phyloP scores from a whole-genome alignment of 2,329 filamentous ascomycete species.

The Diaporthe destruens region DNA sequence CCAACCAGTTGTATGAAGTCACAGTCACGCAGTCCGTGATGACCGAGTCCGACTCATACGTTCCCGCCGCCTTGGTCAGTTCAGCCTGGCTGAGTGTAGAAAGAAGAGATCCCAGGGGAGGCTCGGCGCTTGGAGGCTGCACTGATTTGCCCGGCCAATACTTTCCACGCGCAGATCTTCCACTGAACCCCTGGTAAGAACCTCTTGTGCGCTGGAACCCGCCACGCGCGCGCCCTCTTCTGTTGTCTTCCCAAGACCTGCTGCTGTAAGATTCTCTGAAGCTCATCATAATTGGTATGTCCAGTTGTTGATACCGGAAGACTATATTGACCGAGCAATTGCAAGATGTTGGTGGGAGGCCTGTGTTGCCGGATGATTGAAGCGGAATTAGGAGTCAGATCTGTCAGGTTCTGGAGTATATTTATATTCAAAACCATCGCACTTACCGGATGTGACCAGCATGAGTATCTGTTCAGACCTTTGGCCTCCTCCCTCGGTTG shows the following conservation, averaged over 20 bases:
- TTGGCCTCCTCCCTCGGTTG: background rate
- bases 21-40: slow-evolving; percentile 47
- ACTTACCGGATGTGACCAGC: background rate
- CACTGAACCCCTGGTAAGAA: background rate
- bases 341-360: background rate
- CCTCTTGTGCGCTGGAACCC: slow-evolving; percentile 3
- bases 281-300: background rate
- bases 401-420: background rate
- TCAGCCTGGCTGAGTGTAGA: slow-evolving; percentile 37
- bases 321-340: background rate
- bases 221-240: slow-evolving; percentile 8
- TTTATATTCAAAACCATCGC: background rate
- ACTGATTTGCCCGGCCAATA: background rate
- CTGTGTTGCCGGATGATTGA: background rate
- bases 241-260: slow-evolving; percentile 1
- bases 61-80: slow-evolving; percentile 41
- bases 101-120: slow-evolving; percentile 45
- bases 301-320: no score
- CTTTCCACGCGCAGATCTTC: background rate
- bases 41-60: slow-evolving; percentile 40
- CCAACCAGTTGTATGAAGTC: slow-evolving; percentile 55
- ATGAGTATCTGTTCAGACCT: background rate
- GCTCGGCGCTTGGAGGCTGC: slow-evolving; percentile 34
- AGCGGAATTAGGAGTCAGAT: background rate
- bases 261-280: background rate